Conservation (phyloP, 805 yeast species). For the Lipomyces kockii region DNA sequence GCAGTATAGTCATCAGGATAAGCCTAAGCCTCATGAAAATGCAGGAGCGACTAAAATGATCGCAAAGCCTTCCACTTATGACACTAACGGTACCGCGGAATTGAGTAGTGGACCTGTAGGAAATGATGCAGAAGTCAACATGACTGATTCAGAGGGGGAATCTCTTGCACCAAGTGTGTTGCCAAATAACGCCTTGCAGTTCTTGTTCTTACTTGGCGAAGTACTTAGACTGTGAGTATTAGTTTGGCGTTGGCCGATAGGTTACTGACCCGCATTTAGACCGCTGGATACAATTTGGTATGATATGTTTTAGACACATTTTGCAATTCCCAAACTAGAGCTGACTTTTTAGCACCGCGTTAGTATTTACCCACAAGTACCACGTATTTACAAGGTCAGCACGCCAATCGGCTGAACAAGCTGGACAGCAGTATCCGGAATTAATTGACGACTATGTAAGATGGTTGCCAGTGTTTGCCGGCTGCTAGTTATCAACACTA, state of each 20-base stretch:
- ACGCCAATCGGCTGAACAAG: not conserved
- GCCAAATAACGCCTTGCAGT: not conserved
- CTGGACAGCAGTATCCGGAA: not conserved
- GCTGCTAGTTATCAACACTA: not conserved
- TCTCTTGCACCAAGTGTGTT: constrained; percentile 1
- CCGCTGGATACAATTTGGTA: constrained; percentile 4
- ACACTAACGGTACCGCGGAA: not conserved
- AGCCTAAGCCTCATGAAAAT: not conserved
- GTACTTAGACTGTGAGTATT: constrained; percentile 3
- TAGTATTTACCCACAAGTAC: constrained; percentile 2
- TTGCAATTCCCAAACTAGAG: not conserved
- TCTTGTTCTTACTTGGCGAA: constrained; percentile 2
- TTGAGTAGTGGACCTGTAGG: not conserved
- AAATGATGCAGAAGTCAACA: not conserved
- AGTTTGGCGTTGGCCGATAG: not conserved
- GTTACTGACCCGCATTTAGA: not conserved
- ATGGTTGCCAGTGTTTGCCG: not conserved
- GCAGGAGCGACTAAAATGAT: not conserved
- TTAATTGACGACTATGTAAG: constrained; percentile 24
- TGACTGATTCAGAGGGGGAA: not conserved
- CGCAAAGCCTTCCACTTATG: not conserved
- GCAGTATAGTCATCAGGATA: not conserved
- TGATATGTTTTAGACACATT: not conserved
- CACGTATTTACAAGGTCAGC: not conserved
- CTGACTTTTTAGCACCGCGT: constrained; percentile 2